Evolutionary conservation across 2,329 filamentous ascomycete species (phyloP), one percentile per base, ranked within the genome.

Genomic region (Huntiella savannae): DNA sequence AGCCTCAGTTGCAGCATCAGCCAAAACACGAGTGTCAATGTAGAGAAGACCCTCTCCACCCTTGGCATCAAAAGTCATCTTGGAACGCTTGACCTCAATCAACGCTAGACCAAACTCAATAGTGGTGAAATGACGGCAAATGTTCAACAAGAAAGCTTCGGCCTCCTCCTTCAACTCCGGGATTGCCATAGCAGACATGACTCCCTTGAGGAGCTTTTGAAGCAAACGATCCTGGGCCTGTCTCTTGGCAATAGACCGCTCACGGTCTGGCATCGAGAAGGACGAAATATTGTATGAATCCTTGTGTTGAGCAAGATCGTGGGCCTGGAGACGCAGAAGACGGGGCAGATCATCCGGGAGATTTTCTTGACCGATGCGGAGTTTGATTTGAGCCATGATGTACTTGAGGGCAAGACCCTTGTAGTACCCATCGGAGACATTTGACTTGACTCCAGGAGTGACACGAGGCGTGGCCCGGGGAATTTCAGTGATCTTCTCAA

Each of bases 331-430:
- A 33, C 91, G 79, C 40, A 99, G 73, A 6, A 92, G 68, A 39
- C 83, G 75, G 3, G 84, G 77, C 52, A 96, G 74, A 52, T 98
- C 88, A 5, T 98, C 91, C 0, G 88, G 88, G 10, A 96, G 67
- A 55, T 73, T 80, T 56, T 98, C 91, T 50, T 77, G 76, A 3
- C 91, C 91, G 48, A 98, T 81, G 46, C 88, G 76, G 32, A 98
- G 68, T 64, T 96, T 98, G 45, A 94, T 68, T 55, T 96, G 87
- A 1, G 86, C 74, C 53, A 81, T 85, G 56, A 98, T 77, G 55
- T 96, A 71, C 50, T 86, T 78, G 53, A 95, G 77, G 0, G 92
- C 84, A 61, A 98, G 86, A 57, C 82, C 82, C 64, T 96, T 96
- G 67, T 98, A 94, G 59, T 83, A 91, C 0, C 67, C 66, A 55